A percentile compares a stretch with the other conserved stretches of the same genome.
Conservation (phyloP, 139 green algal genomes). For the Coccomyxa sp. region DNA sequence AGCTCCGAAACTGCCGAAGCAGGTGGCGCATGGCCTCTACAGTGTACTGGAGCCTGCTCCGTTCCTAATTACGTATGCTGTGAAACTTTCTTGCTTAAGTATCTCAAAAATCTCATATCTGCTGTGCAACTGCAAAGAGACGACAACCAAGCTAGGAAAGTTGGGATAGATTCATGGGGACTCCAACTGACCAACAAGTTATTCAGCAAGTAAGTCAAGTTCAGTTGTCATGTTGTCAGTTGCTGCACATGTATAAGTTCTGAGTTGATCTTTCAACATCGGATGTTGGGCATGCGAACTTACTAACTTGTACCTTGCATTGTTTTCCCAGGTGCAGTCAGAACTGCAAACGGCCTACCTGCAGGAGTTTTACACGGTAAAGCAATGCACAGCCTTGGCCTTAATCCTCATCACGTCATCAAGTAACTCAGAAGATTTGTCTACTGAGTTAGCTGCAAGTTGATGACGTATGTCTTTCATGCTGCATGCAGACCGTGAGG, state of each 20-base stretch:
- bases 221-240: no score
- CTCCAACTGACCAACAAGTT: background rate
- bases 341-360: constrained; percentile 8
- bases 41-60: background rate
- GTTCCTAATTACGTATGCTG: background rate
- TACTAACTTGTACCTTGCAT: background rate
- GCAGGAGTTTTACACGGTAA: constrained; percentile 17
- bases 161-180: background rate
- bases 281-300: background rate
- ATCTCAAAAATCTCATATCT: background rate
- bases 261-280: background rate
- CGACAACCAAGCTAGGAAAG: background rate
- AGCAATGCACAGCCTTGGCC: background rate
- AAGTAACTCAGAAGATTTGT: background rate
- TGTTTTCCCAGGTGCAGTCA: constrained; percentile 2
- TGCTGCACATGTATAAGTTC: background rate
- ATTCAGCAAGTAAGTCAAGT: background rate
- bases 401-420: background rate
- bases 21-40: no score
- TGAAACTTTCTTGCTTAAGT: background rate
- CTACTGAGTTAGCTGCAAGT: background rate
- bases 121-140: no score
- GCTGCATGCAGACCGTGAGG: constrained; percentile 70
- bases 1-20: no score
- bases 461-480: background rate